Conservation (phyloP, 2,329 filamentous ascomycete genomes). For the Fusarium pseudoanthophilum region DNA sequence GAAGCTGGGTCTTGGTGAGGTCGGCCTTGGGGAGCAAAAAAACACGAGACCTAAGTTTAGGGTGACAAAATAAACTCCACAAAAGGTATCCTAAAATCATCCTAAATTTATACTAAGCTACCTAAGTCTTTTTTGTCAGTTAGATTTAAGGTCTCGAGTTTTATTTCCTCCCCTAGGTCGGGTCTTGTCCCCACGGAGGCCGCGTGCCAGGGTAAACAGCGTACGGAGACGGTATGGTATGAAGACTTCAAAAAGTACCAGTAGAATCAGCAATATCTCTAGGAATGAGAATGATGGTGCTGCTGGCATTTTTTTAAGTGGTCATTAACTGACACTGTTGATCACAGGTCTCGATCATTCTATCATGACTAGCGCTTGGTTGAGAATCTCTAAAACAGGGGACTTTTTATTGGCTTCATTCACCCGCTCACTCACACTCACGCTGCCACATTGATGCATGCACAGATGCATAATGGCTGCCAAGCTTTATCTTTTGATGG, state of each 20-base stretch:
- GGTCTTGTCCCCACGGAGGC: conserved; percentile 35
- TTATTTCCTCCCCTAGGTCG: too few species aligned
- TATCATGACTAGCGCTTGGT: conserved; percentile 4
- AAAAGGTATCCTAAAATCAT: too few species aligned
- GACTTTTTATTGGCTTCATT: conserved; percentile 25
- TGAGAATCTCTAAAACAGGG: conserved; percentile 24
- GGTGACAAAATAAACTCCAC: too few species aligned
- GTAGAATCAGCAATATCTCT: not conserved
- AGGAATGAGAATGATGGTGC: not conserved
- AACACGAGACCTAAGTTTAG: too few species aligned
- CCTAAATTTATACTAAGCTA: too few species aligned
- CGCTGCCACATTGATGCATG: not conserved
- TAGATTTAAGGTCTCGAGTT: too few species aligned
- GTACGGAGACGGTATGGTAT: not conserved
- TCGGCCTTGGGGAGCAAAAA: too few species aligned
- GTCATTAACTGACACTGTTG: not conserved
- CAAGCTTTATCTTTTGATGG: conserved; percentile 29
- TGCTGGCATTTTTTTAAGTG: not conserved
- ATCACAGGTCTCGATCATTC: conserved; percentile 15
- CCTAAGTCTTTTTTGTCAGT: too few species aligned
- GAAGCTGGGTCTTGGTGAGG: conserved; percentile 16
- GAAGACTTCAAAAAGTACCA: not conserved
- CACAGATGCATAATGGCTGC: conserved; percentile 5
- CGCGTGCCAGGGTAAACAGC: conserved; percentile 25
- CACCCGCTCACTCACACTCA: not conserved